phyloP scores from a whole-genome alignment of 106 monocot species.

The Allium cepa region DNA sequence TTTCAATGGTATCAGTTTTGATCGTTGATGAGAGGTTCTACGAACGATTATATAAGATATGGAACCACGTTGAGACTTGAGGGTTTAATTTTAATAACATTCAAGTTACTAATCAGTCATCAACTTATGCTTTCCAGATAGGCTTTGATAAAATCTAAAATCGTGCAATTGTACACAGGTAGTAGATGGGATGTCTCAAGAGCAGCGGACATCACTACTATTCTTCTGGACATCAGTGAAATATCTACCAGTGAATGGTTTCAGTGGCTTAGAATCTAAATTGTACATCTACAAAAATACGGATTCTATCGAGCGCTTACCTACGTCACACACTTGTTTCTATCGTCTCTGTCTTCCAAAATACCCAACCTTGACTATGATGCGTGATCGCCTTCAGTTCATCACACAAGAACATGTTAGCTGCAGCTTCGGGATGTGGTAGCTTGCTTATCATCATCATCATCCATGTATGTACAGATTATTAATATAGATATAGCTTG shows the following conservation, averaged over 20 bases:
- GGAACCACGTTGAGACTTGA: too few relatives aligned
- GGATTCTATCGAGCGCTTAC: slow-evolving; percentile 45
- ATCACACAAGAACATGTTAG: slow-evolving; percentile 78
- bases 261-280: slow-evolving; percentile 65
- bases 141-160: neutral
- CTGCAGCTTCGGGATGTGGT: slow-evolving; percentile 67
- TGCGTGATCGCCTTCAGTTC: slow-evolving; percentile 38
- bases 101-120: too few relatives aligned
- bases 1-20: too few relatives aligned
- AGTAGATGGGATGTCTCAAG: slow-evolving; percentile 49
- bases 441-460: neutral
- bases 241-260: slow-evolving; percentile 68
- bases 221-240: slow-evolving; percentile 89
- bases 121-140: too few relatives aligned
- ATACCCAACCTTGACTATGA: slow-evolving; percentile 38
- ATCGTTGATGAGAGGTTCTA: too few relatives aligned
- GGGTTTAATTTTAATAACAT: too few relatives aligned
- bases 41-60: too few relatives aligned
- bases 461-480: slow-evolving; percentile 6
- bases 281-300: slow-evolving; percentile 47
- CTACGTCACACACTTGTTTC: slow-evolving; percentile 89
- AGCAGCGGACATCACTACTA: slow-evolving; percentile 49
- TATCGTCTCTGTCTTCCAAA: slow-evolving; percentile 53
- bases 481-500: too few relatives aligned
- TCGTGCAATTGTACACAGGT: slow-evolving; percentile 26